These are phyloP conservation scores for Cercospora sp. DNA, from an alignment of 2,329 filamentous ascomycete genomes.

Conservation along the genomic window DNA sequence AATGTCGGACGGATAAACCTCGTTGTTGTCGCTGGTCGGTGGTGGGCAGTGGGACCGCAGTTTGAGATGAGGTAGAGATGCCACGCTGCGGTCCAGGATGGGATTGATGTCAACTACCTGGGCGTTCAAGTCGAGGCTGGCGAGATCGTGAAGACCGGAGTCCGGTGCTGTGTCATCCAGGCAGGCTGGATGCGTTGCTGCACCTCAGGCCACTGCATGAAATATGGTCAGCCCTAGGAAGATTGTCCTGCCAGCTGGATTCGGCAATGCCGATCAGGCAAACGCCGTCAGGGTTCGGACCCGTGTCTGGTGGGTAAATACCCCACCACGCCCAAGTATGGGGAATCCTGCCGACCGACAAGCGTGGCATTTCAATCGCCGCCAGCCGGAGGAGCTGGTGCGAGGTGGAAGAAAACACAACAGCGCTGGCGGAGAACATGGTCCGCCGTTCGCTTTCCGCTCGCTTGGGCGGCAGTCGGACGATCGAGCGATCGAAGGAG, in stretches of 20 bases:
- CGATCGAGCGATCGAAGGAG: constrained; percentile 1
- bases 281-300: constrained; percentile 3
- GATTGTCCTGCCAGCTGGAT: neutral
- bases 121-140: neutral
- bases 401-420: neutral
- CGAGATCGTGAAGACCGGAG: neutral
- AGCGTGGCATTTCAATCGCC: neutral
- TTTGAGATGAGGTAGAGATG: neutral
- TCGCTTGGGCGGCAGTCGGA: neutral
- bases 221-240: neutral
- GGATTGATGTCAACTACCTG: neutral
- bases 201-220: neutral
- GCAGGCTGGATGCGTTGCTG: neutral
- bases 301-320: neutral
- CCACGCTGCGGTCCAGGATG: neutral
- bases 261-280: neutral
- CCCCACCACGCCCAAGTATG: neutral
- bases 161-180: neutral
- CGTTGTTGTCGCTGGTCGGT: neutral
- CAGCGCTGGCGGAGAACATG: neutral
- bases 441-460: constrained; percentile 1
- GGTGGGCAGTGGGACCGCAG: neutral
- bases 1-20: neutral
- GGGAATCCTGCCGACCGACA: neutral
- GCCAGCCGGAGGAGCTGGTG: neutral